Base-by-base conservation (phyloP, 2,329 filamentous ascomycete genomes). In the Pseudogymnoascus sp. region DNA sequence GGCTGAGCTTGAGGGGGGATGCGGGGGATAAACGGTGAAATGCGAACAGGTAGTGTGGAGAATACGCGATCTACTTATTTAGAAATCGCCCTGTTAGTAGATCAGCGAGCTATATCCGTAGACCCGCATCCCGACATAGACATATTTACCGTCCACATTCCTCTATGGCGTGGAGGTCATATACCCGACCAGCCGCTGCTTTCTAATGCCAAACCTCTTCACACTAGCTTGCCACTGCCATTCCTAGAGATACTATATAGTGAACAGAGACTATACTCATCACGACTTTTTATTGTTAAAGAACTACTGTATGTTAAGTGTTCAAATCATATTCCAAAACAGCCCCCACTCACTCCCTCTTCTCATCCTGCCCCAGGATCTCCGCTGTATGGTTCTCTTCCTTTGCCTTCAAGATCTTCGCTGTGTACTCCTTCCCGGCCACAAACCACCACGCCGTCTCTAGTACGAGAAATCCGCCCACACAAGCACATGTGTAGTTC, bases 1-100 rank as follows among this genome's bases (percentile, higher is more conserved):
- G 28, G 93, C 93, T 1, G 88, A 89, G 1, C 78, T 81, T 70
- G 84, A 81, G 77, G 81, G 85, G 39, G 36, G 15, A 2, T n/a
- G 8, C 33, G 28, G 28, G 28, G 9, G 9, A 6, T 6, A 20
- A 18, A 3, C 12, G 47, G 33, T 14, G 15, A 20, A 18, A 33
- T 53, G 5, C 15, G 28, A 14, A n/a, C 6, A 22, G 6, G 33
- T 14, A 11, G 25, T 30, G 33, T 14, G 18, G 18, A 18, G 18
- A 18, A 18, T 18, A 18, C 18, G 18, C 2, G 18, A 18, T 18
- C 18, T 18, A 25, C 22, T 25, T 25, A 25, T 5, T 50, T 50
- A 15, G 43, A 50, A 22, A 18, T 12, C 12, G 14, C 8, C 43
- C 11, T 2, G 22, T 30, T 50, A 18, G 14, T 14, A 30, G 22